phyloP scores from a whole-genome alignment of 805 yeast species.

The Spathaspora boniae region DNA sequence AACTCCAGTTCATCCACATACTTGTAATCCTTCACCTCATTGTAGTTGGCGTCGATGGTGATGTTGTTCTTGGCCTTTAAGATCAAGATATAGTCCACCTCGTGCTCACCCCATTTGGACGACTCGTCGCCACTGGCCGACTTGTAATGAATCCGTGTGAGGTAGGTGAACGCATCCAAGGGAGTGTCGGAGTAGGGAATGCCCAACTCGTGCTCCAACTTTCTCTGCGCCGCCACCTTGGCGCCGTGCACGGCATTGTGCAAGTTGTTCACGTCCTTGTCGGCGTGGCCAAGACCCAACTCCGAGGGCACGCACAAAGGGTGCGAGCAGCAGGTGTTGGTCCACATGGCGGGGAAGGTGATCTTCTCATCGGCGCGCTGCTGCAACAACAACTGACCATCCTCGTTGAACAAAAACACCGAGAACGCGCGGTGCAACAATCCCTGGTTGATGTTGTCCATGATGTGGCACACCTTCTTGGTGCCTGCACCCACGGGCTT shows the following conservation, averaged over 20 bases:
- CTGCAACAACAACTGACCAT: constrained; percentile 76
- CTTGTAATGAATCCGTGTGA: constrained; percentile 93
- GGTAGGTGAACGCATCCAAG: constrained; percentile 65
- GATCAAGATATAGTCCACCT: constrained; percentile 89
- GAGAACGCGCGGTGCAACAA: constrained; percentile 93
- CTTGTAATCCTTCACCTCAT: constrained; percentile 75
- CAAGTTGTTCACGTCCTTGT: constrained; percentile 34
- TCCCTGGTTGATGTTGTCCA: constrained; percentile 83
- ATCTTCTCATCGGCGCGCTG: constrained; percentile 96
- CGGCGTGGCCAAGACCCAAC: constrained; percentile 47
- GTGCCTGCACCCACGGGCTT: constrained; percentile 89
- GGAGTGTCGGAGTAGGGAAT: constrained; percentile 62
- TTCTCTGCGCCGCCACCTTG: constrained; percentile 85
- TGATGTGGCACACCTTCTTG: constrained; percentile 83
- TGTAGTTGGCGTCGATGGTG: constrained; percentile 57
- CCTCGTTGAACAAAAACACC: constrained; percentile 83
- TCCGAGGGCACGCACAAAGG: constrained; percentile 85
- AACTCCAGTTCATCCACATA: constrained; percentile 72
- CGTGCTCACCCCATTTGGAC: constrained; percentile 92
- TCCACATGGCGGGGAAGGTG: constrained; percentile 97
- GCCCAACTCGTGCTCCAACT: constrained; percentile 91
- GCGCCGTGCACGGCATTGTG: constrained; percentile 70
- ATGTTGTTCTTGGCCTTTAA: constrained; percentile 54
- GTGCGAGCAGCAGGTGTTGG: constrained; percentile 98
- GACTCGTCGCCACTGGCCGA: constrained; percentile 66